Evolutionary conservation across 1,284 basidiomycete species (phyloP), one percentile per base, ranked within the genome.

Genomic region (Erythrobasidium hasegawianum): DNA sequence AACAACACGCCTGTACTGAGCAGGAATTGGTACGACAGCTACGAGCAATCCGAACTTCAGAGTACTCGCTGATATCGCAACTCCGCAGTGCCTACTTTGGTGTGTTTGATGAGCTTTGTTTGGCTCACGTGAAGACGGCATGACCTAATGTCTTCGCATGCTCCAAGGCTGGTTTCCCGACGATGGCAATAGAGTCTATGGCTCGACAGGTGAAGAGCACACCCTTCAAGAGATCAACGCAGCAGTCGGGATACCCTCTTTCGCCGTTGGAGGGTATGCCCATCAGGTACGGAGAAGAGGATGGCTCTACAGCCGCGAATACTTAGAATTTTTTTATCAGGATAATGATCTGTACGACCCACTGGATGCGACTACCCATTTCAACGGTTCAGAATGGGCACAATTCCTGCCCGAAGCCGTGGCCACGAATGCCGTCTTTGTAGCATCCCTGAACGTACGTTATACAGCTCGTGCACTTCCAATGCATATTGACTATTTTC

Each of bases 191-290:
- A 33, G 52, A 45, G 24, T 47, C 27, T 64, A 64, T 38, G 62
- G 62, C 13, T 65, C 62, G 22, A 55, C 57, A 41, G 62, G 62
- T 4, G 45, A 26, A 26, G 14, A 50, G 4, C 62, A 65, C 41
- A 58, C 45, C n/a, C 56, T 65, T n/a, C 53, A 55, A 13, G 62
- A 65, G 14, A 57, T 65, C 20, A 58, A 65, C 29, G 62, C 62
- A 1, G 62, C 62, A 18, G 49, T 58, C 3, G 55, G 56, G 29
- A 57, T 24, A 10, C 62, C 55, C 24, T 55, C 62, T 0, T 57
- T 57, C 27, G 47, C 55, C 1, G 55, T 55, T 26, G 62, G 62
- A 18, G 62, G 41, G 8, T 65, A 65, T 43, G 62, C 55, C 29
- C 55, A 65, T 53, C 43, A 47, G 43, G 43, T 47, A 24, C 7